Conservation (phyloP, 208 protist species). For the Trypanosoma theileri region DNA sequence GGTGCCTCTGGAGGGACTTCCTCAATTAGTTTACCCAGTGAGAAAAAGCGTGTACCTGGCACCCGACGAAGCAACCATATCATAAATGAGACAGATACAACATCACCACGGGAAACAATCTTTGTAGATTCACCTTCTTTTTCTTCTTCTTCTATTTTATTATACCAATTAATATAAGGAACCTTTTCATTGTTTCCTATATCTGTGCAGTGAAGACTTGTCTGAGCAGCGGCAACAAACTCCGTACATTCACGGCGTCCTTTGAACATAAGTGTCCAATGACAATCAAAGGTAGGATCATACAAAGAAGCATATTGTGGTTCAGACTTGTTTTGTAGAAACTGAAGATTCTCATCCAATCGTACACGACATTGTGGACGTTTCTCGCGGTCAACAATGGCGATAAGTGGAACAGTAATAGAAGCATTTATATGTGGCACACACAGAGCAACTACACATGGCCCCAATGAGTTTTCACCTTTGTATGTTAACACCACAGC, state of each 20-base stretch:
- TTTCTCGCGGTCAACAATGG: conserved; percentile 33
- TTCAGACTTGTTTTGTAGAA: conserved; percentile 28
- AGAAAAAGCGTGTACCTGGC: conserved; percentile 34
- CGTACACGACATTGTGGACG: conserved; percentile 29
- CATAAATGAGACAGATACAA: conserved; percentile 22
- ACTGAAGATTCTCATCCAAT: conserved; percentile 18
- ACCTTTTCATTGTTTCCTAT: not conserved
- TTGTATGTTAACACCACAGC: conserved; percentile 52
- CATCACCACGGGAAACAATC: conserved; percentile 23
- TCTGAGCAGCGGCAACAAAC: conserved; percentile 48
- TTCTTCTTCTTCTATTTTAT: conserved; percentile 11
- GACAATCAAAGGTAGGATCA: conserved; percentile 26
- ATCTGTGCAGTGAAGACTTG: conserved; percentile 36
- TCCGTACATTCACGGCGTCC: conserved; percentile 32
- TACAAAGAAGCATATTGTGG: conserved; percentile 43
- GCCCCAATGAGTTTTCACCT: conserved; percentile 37
- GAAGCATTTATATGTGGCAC: conserved; percentile 34
- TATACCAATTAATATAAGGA: conserved; percentile 25
- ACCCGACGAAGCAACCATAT: conserved; percentile 49
- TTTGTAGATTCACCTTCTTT: not conserved
- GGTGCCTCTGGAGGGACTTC: conserved; percentile 39
- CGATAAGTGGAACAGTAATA: conserved; percentile 17
- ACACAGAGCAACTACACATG: conserved; percentile 50
- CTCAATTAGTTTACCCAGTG: conserved; percentile 41
- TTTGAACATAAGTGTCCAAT: conserved; percentile 41